Percentiles rank a stretch among this genome's conserved stretches.
phyloP scores from a whole-genome alignment of 768 basidiomycete species.

The Mycena floridula region DNA sequence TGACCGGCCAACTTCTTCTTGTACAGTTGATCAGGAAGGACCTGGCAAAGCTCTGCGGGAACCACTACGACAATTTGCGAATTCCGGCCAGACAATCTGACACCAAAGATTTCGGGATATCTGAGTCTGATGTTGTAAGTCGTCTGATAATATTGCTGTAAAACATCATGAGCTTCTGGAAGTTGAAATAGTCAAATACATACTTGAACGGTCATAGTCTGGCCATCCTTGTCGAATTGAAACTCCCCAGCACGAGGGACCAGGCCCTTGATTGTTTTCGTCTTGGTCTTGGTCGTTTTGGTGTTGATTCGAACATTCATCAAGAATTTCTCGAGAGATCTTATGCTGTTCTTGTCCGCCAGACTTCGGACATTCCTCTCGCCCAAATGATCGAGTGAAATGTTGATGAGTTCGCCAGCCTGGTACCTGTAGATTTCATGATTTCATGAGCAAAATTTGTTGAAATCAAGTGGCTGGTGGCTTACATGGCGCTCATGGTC shows the following conservation, averaged over 20 bases:
- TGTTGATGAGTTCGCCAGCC: constrained; percentile 11
- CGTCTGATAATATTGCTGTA: constrained; percentile 28
- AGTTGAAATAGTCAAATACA: neutral
- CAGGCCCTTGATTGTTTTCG: constrained; percentile 22
- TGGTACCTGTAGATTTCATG: neutral
- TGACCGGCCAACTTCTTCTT: constrained; percentile 29
- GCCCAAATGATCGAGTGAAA: constrained; percentile 18
- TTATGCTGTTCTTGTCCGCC: constrained; percentile 6
- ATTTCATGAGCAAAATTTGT: neutral
- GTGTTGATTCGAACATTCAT: constrained; percentile 18
- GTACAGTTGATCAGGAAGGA: constrained; percentile 32
- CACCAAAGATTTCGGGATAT: constrained; percentile 24
- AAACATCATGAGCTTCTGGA: neutral
- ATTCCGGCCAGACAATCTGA: constrained; percentile 16
- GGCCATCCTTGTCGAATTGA: constrained; percentile 25
- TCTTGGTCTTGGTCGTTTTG: constrained; percentile 4
- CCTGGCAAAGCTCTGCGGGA: constrained; percentile 32
- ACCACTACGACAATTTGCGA: constrained; percentile 18
- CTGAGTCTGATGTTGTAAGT: constrained; percentile 20
- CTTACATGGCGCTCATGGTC: constrained; percentile 27
- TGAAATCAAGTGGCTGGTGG: neutral
- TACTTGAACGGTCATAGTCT: constrained; percentile 27
- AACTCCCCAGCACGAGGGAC: constrained; percentile 24
- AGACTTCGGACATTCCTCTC: constrained; percentile 18
- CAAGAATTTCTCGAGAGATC: constrained; percentile 23